Evolutionary conservation across 305 asterid species (phyloP).

Genomic region (Striga hermonthica): DNA sequence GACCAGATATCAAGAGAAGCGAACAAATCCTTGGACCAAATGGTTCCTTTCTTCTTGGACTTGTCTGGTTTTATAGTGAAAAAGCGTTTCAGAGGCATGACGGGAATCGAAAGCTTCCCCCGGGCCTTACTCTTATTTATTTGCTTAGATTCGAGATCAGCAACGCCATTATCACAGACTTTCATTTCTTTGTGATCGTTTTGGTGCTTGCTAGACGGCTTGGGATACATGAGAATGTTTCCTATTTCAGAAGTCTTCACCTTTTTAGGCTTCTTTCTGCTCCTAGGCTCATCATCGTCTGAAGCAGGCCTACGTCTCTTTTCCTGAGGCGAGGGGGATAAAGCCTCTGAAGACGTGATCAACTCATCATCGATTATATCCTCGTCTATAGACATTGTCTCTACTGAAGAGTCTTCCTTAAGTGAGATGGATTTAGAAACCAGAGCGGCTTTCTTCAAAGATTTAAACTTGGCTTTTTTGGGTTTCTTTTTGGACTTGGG

Average conservation of each 20-base stretch:
- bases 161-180: conserved; percentile 43
- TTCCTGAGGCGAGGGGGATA: conserved; percentile 53
- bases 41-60: conserved; percentile 64
- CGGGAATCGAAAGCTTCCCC: conserved; percentile 60
- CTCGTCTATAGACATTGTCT: conserved; percentile 63
- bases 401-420: conserved; percentile 64
- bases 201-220: conserved; percentile 47
- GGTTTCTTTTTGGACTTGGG: conserved; percentile 83
- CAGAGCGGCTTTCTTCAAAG: conserved; percentile 82
- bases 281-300: conserved; percentile 56
- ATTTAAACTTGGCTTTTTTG: conserved; percentile 88
- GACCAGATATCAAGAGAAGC: conserved; percentile 85
- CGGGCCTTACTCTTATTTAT: conserved; percentile 57
- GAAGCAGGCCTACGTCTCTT: conserved; percentile 60
- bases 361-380: conserved; percentile 57
- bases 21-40: conserved; percentile 62
- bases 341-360: conserved; percentile 52
- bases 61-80: conserved; percentile 78
- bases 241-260: conserved; percentile 48
- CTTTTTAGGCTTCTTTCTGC: conserved; percentile 65
- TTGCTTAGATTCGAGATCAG: conserved; percentile 59
- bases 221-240: conserved; percentile 38
- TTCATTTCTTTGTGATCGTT: conserved; percentile 51
- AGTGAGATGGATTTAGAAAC: conserved; percentile 50
- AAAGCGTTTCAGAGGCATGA: conserved; percentile 67